Evolutionary conservation across 768 basidiomycete genomes (phyloP).

Genomic region (Neoboletus brunneissimus): DNA sequence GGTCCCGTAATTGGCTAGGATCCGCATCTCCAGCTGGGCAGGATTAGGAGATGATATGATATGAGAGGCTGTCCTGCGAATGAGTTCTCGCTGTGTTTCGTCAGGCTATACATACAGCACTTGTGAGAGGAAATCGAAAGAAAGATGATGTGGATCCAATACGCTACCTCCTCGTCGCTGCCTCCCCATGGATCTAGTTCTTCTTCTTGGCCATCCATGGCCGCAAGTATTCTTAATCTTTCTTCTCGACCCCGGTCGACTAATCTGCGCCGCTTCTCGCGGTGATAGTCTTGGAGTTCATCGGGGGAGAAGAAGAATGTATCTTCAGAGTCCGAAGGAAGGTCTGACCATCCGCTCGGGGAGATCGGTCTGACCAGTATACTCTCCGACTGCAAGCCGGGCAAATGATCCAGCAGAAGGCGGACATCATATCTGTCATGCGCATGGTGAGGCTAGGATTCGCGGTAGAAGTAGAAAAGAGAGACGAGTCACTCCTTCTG

Average conservation of each 20-base stretch:
- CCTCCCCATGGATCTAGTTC: conserved; percentile 59
- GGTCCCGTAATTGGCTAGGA: conserved; percentile 79
- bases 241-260: conserved; percentile 61
- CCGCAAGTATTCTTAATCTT: conserved; percentile 56
- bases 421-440: conserved; percentile 73
- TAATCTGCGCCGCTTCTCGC: conserved; percentile 63
- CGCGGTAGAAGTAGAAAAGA: conserved; percentile 15
- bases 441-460: conserved; percentile 18
- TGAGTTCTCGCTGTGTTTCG: conserved; percentile 57
- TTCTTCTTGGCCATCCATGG: conserved; percentile 40
- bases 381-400: conserved; percentile 7
- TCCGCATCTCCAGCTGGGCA: conserved; percentile 81
- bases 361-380: conserved; percentile 33
- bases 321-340: conserved; percentile 84
- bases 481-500: conserved; percentile 12
- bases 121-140: conserved; percentile 8
- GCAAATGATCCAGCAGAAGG: conserved; percentile 61
- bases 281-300: conserved; percentile 63
- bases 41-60: conserved; percentile 71
- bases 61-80: conserved; percentile 72
- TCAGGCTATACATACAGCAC: conserved; percentile 46
- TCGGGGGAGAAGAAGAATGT: conserved; percentile 72
- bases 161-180: conserved; percentile 66
- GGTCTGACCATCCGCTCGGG: conserved; percentile 74
- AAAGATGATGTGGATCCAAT: neutral